Evolutionary conservation across 2,329 filamentous ascomycete genomes (phyloP).

Genomic region (Neocucurbitaria cava): DNA sequence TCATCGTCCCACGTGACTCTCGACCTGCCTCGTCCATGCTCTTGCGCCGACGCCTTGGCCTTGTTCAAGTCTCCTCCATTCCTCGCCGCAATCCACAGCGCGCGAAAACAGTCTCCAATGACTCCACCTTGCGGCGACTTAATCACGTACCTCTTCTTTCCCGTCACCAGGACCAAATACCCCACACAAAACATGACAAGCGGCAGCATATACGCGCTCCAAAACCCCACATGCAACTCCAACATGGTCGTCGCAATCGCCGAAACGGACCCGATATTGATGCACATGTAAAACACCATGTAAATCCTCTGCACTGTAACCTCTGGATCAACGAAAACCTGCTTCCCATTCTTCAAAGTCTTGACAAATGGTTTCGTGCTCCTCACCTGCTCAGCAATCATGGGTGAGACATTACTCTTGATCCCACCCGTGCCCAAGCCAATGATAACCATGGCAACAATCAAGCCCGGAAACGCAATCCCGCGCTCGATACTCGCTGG

Average conservation of each 20-base stretch:
- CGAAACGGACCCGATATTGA: constrained; percentile 75
- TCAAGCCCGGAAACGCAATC: constrained; percentile 68
- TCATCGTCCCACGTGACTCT: constrained; percentile 68
- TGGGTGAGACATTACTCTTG: constrained; percentile 74
- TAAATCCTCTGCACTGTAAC: constrained; percentile 57
- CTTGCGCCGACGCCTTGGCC: constrained; percentile 66
- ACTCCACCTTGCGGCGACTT: constrained; percentile 48
- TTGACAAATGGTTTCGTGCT: constrained; percentile 52
- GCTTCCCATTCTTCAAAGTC: constrained; percentile 46
- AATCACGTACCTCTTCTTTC: constrained; percentile 45
- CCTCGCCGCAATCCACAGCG: constrained; percentile 63
- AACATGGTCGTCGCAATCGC: constrained; percentile 73
- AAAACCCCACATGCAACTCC: constrained; percentile 73
- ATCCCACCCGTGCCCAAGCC: constrained; percentile 81
- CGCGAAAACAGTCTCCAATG: constrained; percentile 60
- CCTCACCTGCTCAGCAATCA: constrained; percentile 58
- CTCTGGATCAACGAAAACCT: constrained; percentile 55
- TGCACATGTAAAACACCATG: constrained; percentile 74
- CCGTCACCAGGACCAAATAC: constrained; percentile 57
- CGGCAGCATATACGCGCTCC: constrained; percentile 70
- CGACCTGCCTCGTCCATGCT: constrained; percentile 48
- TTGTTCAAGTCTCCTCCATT: constrained; percentile 63
- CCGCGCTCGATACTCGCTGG: constrained; percentile 68
- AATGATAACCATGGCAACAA: constrained; percentile 70
- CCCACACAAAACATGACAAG: constrained; percentile 71